Conservation (phyloP, 805 yeast species). For the Vanderwaltozyma polyspora region DNA sequence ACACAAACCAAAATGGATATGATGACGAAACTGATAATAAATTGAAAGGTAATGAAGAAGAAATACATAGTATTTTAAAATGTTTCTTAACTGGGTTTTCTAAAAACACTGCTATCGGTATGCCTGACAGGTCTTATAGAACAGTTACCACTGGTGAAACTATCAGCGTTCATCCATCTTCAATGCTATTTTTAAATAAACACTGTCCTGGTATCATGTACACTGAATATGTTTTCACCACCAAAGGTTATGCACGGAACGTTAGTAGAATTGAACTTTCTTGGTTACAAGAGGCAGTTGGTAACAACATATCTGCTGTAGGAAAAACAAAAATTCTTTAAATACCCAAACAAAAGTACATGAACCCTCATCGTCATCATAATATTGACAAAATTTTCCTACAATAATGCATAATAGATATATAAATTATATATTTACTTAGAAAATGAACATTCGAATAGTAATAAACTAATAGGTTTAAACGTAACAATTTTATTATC, state of each 20-base stretch:
- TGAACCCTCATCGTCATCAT: too few species aligned
- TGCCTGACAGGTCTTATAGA: conserved; percentile 88
- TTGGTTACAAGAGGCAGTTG: conserved; percentile 76
- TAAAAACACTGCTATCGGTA: conserved; percentile 84
- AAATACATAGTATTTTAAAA: conserved; percentile 46
- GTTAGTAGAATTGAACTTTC: conserved; percentile 72
- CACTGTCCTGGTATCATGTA: conserved; percentile 83
- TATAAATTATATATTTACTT: too few species aligned
- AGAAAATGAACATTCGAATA: too few species aligned
- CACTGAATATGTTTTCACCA: conserved; percentile 85
- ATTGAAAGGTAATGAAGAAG: conserved; percentile 21
- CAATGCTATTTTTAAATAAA: conserved; percentile 65
- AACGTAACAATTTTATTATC: too few species aligned
- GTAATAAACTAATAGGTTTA: too few species aligned
- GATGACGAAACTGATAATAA: conserved; percentile 5
- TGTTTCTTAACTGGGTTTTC: conserved; percentile 76
- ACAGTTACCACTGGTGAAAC: conserved; percentile 78
- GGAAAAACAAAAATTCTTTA: conserved; percentile 8
- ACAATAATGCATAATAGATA: too few species aligned
- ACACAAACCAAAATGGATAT: conserved; percentile 1
- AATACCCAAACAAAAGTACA: too few species aligned
- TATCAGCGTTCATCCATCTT: conserved; percentile 83
- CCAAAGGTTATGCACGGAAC: conserved; percentile 83
- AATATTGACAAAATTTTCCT: too few species aligned
- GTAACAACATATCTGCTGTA: conserved; percentile 8